A percentile compares a stretch with the other conserved stretches of the same genome.
Evolutionary conservation across 805 yeast genomes (phyloP).

Genomic region (Sporopachydermia quercuum): DNA sequence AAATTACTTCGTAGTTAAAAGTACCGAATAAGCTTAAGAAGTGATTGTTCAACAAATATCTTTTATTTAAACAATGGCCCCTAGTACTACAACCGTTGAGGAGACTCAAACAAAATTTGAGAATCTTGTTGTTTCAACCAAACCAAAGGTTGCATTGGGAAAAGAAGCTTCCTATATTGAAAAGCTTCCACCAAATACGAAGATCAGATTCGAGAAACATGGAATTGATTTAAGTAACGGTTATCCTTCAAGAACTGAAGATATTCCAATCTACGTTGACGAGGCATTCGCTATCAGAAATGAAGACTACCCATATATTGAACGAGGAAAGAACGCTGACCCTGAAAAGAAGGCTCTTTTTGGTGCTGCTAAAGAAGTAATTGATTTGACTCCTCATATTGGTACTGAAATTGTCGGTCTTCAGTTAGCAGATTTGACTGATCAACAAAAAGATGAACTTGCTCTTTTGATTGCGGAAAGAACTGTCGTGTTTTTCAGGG

Average conservation of each 20-base stretch:
- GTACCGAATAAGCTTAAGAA: too few species aligned
- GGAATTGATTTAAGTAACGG: constrained; percentile 25
- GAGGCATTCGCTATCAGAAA: constrained; percentile 25
- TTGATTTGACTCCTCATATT: constrained; percentile 27
- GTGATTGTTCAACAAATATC: neutral
- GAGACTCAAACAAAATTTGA: neutral
- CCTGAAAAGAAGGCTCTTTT: constrained; percentile 27
- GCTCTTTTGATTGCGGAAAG: constrained; percentile 33
- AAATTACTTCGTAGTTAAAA: too few species aligned
- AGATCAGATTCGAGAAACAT: constrained; percentile 19
- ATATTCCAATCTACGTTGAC: constrained; percentile 25
- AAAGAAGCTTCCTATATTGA: constrained; percentile 2
- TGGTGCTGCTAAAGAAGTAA: constrained; percentile 27
- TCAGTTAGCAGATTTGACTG: constrained; percentile 26
- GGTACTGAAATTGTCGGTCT: constrained; percentile 37
- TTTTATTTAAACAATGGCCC: neutral
- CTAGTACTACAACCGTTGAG: neutral
- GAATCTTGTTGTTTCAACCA: neutral
- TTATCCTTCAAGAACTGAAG: constrained; percentile 24
- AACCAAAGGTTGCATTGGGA: constrained; percentile 1
- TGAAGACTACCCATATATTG: constrained; percentile 15
- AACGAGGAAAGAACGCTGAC: constrained; percentile 18
- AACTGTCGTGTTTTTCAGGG: constrained; percentile 35
- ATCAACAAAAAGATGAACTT: constrained; percentile 31
- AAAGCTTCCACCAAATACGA: constrained; percentile 14